Conservation (phyloP, 495 filamentous ascomycete genomes). For the Aspergillus saccharolyticus region DNA sequence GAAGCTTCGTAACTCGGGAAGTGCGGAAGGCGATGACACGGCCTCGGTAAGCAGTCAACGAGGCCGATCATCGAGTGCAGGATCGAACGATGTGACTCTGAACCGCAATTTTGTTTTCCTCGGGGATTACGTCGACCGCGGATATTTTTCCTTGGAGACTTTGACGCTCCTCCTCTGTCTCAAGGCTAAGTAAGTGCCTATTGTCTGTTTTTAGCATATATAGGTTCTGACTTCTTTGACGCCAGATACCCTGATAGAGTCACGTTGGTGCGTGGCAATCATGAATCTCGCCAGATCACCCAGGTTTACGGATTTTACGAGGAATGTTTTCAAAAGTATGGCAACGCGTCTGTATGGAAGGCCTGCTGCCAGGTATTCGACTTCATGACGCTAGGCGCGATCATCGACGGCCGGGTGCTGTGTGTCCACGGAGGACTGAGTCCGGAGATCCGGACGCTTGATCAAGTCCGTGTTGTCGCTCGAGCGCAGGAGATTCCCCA, state of each 20-base stretch:
- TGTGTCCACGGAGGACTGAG: constrained; percentile 97
- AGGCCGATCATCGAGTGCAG: constrained; percentile 37
- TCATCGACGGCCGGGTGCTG: constrained; percentile 93
- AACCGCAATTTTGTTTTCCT: constrained; percentile 90
- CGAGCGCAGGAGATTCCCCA: constrained; percentile 97
- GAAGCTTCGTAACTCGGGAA: constrained; percentile 55
- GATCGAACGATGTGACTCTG: constrained; percentile 38
- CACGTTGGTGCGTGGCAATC: constrained; percentile 93
- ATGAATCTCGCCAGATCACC: constrained; percentile 96
- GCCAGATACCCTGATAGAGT: constrained; percentile 87
- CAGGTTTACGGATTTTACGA: constrained; percentile 99
- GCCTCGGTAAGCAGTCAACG: constrained; percentile 19
- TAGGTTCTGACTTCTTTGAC: background rate
- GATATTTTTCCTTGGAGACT: constrained; percentile 96
- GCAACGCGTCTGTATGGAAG: constrained; percentile 98
- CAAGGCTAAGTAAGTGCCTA: constrained; percentile 79
- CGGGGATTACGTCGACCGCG: constrained; percentile 95
- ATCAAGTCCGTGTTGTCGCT: constrained; percentile 96
- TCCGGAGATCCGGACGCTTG: constrained; percentile 92
- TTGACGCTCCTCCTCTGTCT: constrained; percentile 93
- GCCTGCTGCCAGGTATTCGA: constrained; percentile 98
- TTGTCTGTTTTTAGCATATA: background rate
- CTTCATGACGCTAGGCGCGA: constrained; percentile 91
- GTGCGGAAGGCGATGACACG: constrained; percentile 32
- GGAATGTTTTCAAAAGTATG: constrained; percentile 96